Evolutionary conservation across 2,329 filamentous ascomycete species (phyloP), one percentile per base, ranked within the genome.

Genomic region (Aspergillus sp.): DNA sequence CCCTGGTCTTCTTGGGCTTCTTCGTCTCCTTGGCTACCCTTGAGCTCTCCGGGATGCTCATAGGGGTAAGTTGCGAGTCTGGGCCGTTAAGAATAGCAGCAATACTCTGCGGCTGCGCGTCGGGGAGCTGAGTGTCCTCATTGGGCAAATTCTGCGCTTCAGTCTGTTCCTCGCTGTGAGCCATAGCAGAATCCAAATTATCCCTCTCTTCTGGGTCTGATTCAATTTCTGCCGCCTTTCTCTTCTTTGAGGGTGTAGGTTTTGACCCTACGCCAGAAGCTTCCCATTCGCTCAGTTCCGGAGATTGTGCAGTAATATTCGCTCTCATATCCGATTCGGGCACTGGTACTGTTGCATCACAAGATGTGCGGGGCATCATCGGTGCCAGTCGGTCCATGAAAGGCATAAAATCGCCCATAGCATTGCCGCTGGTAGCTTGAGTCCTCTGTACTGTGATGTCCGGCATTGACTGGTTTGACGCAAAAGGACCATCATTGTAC

Each of bases 201-300:
- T 33, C 42, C 6, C 20, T 9, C 15, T 46, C 40, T 15, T 11
- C n/a, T 11, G 39, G 17, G 15, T 47, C 56, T 22, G 39, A 56
- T 50, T 69, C 67, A 46, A 70, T 69, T 24, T 73, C 67, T 48
- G 58, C 57, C n/a, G 65, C 68, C 55, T 72, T 71, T 47, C 73
- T 66, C 60, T 75, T 75, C 27, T 30, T 50, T 12, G 37, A 12
- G 1, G 44, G 30, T 11, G 4, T 40, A 8, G 17, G 27, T n/a
- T 56, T 39, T n/a, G 30, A 42, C 8, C n/a, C 42, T 27, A n/a
- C 12, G 12, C 12, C 33, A 4, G 13, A 27, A 8, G 4, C 8
- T 27, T 30, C 17, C 8, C 19, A 53, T 11, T 17, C 13, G 30
- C 37, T 19, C 13, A 17, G 20, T 39, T 5, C 13, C 8, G 20